These are phyloP conservation scores for Saturnispora besseyi DNA, from an alignment of 805 yeast genomes.

Conservation along the genomic window DNA sequence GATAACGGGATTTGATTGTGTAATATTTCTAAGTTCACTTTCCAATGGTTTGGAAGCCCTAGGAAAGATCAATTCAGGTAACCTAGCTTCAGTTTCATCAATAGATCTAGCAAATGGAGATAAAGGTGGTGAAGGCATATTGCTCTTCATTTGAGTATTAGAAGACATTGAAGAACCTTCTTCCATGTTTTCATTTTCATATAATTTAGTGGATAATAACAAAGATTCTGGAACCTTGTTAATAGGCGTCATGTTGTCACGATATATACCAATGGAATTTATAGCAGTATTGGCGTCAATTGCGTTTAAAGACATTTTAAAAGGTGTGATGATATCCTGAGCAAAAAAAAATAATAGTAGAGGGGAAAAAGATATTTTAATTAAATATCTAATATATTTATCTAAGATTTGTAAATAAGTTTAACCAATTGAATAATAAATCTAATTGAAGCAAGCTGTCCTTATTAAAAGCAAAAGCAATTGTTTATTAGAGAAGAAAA, in stretches of 20 bases:
- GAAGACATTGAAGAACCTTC: background rate
- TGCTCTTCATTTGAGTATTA: background rate
- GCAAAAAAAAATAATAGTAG: background rate
- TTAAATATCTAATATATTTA: background rate
- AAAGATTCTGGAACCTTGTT: background rate
- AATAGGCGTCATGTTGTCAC: slow-evolving; percentile 1
- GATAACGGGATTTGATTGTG: background rate
- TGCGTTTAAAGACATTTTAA: background rate
- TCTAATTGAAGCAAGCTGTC: no score
- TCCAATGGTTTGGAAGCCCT: slow-evolving; percentile 17
- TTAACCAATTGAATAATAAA: no score
- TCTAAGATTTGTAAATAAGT: no score
- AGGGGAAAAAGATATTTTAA: background rate
- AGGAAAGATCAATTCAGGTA: slow-evolving; percentile 24
- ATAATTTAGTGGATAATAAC: background rate
- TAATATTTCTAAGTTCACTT: slow-evolving; percentile 12
- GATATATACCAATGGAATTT: background rate
- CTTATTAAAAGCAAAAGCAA: background rate
- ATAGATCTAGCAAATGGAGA: slow-evolving; percentile 28
- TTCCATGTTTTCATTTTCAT: background rate
- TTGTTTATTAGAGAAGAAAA: background rate
- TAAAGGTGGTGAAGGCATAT: slow-evolving; percentile 31
- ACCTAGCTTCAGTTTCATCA: slow-evolving; percentile 21
- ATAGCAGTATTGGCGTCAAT: background rate
- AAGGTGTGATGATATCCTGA: background rate